A percentile compares a stretch with the other conserved stretches of the same genome.
phyloP scores from a whole-genome alignment of 2,329 filamentous ascomycete genomes.

The Talaromyces verruculosus region DNA sequence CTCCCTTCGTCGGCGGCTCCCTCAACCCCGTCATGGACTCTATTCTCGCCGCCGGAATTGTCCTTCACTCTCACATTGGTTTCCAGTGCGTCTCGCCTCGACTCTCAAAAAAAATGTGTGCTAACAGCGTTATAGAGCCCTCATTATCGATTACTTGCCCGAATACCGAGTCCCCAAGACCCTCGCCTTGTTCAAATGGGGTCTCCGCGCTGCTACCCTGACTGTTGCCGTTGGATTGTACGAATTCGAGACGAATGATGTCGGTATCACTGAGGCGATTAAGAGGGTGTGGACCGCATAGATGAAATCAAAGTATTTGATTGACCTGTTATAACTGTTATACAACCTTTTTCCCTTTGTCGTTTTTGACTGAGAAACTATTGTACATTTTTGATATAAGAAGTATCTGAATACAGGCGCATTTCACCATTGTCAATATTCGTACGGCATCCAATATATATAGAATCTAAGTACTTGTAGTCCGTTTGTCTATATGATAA shows the following conservation, averaged over 20 bases:
- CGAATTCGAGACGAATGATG: constrained; percentile 98
- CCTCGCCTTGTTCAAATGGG: constrained; percentile 70
- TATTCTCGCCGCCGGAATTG: constrained; percentile 74
- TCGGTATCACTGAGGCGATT: constrained; percentile 86
- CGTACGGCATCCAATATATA: not conserved
- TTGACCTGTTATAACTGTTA: constrained; percentile 59
- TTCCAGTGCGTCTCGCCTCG: constrained; percentile 64
- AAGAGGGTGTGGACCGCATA: constrained; percentile 84
- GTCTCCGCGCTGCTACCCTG: constrained; percentile 73
- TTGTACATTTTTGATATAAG: constrained; percentile 17
- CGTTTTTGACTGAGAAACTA: constrained; percentile 11
- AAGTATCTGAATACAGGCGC: not conserved
- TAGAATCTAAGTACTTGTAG: not conserved
- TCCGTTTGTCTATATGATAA: not conserved
- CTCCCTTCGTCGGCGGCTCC: constrained; percentile 87
- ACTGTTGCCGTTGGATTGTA: constrained; percentile 86
- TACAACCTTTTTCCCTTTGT: constrained; percentile 18
- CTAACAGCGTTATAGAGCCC: constrained; percentile 48
- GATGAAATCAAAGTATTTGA: constrained; percentile 72
- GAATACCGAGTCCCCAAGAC: constrained; percentile 65
- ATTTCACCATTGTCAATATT: not conserved
- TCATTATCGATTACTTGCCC: constrained; percentile 91
- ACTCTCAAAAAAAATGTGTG: not conserved
- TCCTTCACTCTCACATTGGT: constrained; percentile 93
- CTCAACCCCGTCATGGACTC: constrained; percentile 89